Percentiles rank a stretch among this genome's conserved stretches.
These are phyloP conservation scores for Botrytis tulipae DNA, from an alignment of 2,329 filamentous ascomycete genomes.

Conservation along the genomic window DNA sequence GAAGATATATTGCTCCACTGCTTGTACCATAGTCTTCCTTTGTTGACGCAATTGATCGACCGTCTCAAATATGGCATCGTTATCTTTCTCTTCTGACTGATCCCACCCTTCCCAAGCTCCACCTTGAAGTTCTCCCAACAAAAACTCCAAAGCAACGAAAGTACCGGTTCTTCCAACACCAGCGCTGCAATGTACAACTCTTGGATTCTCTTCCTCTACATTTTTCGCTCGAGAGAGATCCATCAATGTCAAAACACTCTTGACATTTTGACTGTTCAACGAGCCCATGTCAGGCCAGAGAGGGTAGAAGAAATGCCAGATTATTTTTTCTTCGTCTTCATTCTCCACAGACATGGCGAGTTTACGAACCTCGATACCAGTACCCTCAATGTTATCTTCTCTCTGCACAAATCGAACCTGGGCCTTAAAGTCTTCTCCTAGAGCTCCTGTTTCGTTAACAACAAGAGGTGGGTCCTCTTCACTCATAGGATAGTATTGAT, in stretches of 20 bases:
- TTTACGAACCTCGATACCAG: slow-evolving; percentile 71
- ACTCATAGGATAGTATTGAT: slow-evolving; percentile 74
- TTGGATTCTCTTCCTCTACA: slow-evolving; percentile 60
- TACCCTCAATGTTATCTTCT: slow-evolving; percentile 52
- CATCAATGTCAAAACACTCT: slow-evolving; percentile 68
- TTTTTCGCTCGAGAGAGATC: slow-evolving; percentile 61
- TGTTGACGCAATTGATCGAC: slow-evolving; percentile 83
- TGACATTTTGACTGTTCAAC: slow-evolving; percentile 65
- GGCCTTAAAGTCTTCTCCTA: slow-evolving; percentile 66
- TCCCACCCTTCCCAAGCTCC: slow-evolving; percentile 51
- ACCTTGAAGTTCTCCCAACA: slow-evolving; percentile 76
- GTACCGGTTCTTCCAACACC: slow-evolving; percentile 93
- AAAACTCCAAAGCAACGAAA: slow-evolving; percentile 93
- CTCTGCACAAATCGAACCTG: slow-evolving; percentile 59
- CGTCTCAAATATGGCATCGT: slow-evolving; percentile 73
- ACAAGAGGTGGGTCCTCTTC: slow-evolving; percentile 51
- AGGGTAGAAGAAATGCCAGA: slow-evolving; percentile 84
- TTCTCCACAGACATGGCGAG: slow-evolving; percentile 53
- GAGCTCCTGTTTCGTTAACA: slow-evolving; percentile 63
- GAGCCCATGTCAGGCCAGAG: slow-evolving; percentile 91
- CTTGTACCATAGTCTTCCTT: slow-evolving; percentile 93
- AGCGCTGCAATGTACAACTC: slow-evolving; percentile 84
- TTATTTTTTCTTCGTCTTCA: slow-evolving; percentile 54
- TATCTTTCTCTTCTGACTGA: slow-evolving; percentile 40
- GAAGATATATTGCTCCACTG: slow-evolving; percentile 78